Evolutionary conservation across 2,329 filamentous ascomycete genomes (phyloP).

Genomic region (Zalaria sp.): DNA sequence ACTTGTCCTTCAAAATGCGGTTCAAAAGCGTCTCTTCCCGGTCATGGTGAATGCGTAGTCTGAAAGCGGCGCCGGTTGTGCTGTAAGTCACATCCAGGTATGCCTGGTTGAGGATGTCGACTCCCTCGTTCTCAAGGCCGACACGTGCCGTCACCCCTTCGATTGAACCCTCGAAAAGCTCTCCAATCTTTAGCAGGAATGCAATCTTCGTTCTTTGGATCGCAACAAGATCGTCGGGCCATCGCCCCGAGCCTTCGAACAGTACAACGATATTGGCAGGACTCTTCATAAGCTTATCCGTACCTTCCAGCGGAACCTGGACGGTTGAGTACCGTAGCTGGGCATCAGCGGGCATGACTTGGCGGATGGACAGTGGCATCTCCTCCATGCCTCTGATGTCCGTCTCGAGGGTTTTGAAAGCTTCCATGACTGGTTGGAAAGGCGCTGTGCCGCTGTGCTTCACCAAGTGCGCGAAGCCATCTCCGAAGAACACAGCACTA

Average conservation of each 20-base stretch:
- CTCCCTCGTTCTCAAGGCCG: slow-evolving; percentile 63
- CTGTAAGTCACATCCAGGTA: slow-evolving; percentile 73
- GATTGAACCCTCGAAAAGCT: slow-evolving; percentile 51
- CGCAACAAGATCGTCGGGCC: slow-evolving; percentile 82
- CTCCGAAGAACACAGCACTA: slow-evolving; percentile 27
- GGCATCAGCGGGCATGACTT: slow-evolving; percentile 59
- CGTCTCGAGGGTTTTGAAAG: slow-evolving; percentile 59
- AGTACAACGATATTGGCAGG: slow-evolving; percentile 73
- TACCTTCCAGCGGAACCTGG: slow-evolving; percentile 33
- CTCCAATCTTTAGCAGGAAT: slow-evolving; percentile 61
- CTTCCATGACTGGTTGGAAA: slow-evolving; percentile 56
- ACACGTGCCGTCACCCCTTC: slow-evolving; percentile 51
- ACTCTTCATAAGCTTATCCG: slow-evolving; percentile 26
- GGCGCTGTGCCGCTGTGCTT: slow-evolving; percentile 25
- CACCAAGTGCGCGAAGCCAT: slow-evolving; percentile 33
- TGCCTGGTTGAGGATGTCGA: slow-evolving; percentile 58
- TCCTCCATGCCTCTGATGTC: slow-evolving; percentile 66
- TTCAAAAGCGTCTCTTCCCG: slow-evolving; percentile 71
- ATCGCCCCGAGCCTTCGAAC: slow-evolving; percentile 84
- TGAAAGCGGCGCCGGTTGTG: slow-evolving; percentile 54
- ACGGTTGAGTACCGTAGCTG: slow-evolving; percentile 62
- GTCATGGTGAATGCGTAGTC: slow-evolving; percentile 78
- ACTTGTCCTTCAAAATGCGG: slow-evolving; percentile 62
- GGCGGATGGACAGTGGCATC: slow-evolving; percentile 75
- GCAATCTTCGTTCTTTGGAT: slow-evolving; percentile 92